phyloP scores from a whole-genome alignment of 192 early-diverging fungal genomes.

The Chytriomyces confervae region DNA sequence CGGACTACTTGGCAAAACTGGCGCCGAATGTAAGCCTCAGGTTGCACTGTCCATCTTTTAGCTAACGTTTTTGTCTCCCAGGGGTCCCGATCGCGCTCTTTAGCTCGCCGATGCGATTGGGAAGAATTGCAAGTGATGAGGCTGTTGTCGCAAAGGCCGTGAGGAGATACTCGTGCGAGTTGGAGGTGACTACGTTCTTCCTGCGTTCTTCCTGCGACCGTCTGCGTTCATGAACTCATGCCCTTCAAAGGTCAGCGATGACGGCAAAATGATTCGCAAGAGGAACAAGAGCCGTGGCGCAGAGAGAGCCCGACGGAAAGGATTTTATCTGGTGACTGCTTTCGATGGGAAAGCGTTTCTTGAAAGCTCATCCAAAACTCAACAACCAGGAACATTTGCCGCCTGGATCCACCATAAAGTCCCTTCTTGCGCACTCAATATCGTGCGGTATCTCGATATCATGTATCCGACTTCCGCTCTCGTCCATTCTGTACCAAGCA shows the following conservation, averaged over 20 bases:
- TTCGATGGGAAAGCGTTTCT: not conserved
- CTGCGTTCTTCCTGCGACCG: not conserved
- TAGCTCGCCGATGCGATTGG: slow-evolving; percentile 15
- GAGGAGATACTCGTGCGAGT: slow-evolving; percentile 2
- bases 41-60: not conserved
- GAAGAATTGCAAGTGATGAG: slow-evolving; percentile 34
- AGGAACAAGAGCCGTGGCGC: not conserved
- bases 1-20: not conserved
- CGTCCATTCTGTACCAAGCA: not conserved
- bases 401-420: not conserved
- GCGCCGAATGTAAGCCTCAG: not conserved
- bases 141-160: slow-evolving; percentile 44
- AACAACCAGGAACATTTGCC: not conserved
- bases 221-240: no score
- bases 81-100: slow-evolving; percentile 34
- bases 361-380: not conserved
- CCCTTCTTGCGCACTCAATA: slow-evolving; percentile 14
- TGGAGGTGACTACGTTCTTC: not conserved
- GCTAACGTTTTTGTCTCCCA: not conserved
- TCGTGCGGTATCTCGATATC: slow-evolving; percentile 15
- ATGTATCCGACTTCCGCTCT: slow-evolving; percentile 15
- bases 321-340: no score
- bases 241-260: slow-evolving; percentile 23
- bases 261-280: slow-evolving; percentile 29
- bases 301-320: not conserved